Conservation (phyloP, 345 rosid genomes). For the Viola odorata region DNA sequence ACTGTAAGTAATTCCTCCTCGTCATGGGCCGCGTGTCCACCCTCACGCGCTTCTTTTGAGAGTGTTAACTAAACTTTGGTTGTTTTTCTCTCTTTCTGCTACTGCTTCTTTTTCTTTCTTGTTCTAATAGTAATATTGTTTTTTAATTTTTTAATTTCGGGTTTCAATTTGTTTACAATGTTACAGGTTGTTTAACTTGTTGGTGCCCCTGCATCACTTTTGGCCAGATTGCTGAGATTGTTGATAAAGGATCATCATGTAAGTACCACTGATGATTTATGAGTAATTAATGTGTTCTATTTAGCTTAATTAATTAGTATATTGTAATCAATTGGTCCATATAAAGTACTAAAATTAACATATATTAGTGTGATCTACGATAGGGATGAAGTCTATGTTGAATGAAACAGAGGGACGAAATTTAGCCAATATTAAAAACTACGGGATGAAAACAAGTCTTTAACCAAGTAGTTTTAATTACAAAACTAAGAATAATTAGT, state of each 20-base stretch:
- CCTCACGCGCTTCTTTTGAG: background rate
- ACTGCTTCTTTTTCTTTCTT: background rate
- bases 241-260: slow-evolving; percentile 40
- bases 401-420: too few relatives aligned
- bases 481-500: background rate
- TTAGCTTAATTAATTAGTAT: background rate
- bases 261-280: background rate
- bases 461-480: background rate
- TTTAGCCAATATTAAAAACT: too few relatives aligned
- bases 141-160: background rate
- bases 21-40: slow-evolving; percentile 3
- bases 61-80: background rate
- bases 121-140: background rate
- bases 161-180: too few relatives aligned
- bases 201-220: slow-evolving; percentile 42
- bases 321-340: background rate
- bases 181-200: slow-evolving; percentile 35
- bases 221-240: slow-evolving; percentile 38
- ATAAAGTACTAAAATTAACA: too few relatives aligned
- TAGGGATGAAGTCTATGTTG: too few relatives aligned
- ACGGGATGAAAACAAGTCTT: too few relatives aligned
- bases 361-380: too few relatives aligned
- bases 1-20: slow-evolving; percentile 24
- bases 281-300: background rate
- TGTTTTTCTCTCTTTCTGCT: background rate